Conservation (phyloP, 352 stramenopile species). For the Globisporangium polare region DNA sequence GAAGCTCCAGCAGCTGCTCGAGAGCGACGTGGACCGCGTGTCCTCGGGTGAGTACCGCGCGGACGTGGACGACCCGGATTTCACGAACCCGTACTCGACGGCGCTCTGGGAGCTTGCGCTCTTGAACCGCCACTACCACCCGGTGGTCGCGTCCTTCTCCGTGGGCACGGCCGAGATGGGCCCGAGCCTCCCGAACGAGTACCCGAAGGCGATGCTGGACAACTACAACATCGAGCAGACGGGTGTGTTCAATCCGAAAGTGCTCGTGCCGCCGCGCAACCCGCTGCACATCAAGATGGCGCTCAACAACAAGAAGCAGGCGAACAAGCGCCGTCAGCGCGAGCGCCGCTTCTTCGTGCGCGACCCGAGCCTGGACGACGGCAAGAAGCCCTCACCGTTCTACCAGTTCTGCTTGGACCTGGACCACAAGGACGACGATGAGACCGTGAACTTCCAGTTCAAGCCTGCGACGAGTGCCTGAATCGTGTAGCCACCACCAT, state of each 20-base stretch:
- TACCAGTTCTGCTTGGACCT: slow-evolving; percentile 27
- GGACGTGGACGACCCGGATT: slow-evolving; percentile 93
- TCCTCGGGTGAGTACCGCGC: slow-evolving; percentile 90
- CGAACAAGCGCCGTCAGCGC: slow-evolving; percentile 40
- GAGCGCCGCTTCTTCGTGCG: slow-evolving; percentile 69
- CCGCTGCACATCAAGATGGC: slow-evolving; percentile 67
- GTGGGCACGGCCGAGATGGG: slow-evolving; percentile 56
- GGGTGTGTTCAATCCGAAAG: slow-evolving; percentile 54
- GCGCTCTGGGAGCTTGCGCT: slow-evolving; percentile 92
- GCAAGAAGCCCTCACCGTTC: slow-evolving; percentile 30
- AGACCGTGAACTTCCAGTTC: slow-evolving; percentile 19
- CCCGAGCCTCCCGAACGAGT: slow-evolving; percentile 64
- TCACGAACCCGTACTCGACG: slow-evolving; percentile 93
- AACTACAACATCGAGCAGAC: slow-evolving; percentile 43
- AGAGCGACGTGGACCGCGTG: slow-evolving; percentile 95
- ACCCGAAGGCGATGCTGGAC: slow-evolving; percentile 55
- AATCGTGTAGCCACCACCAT: not conserved
- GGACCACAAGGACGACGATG: slow-evolving; percentile 14
- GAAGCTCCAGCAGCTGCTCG: slow-evolving; percentile 92
- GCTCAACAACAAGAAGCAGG: slow-evolving; percentile 29
- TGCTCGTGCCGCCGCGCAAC: slow-evolving; percentile 58
- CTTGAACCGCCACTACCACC: slow-evolving; percentile 84
- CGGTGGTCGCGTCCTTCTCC: slow-evolving; percentile 66
- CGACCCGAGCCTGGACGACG: slow-evolving; percentile 37
- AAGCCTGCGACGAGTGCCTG: not conserved